Evolutionary conservation across 2,329 filamentous ascomycete species (phyloP).

Genomic region (Tolypocladium cylindrosporum): DNA sequence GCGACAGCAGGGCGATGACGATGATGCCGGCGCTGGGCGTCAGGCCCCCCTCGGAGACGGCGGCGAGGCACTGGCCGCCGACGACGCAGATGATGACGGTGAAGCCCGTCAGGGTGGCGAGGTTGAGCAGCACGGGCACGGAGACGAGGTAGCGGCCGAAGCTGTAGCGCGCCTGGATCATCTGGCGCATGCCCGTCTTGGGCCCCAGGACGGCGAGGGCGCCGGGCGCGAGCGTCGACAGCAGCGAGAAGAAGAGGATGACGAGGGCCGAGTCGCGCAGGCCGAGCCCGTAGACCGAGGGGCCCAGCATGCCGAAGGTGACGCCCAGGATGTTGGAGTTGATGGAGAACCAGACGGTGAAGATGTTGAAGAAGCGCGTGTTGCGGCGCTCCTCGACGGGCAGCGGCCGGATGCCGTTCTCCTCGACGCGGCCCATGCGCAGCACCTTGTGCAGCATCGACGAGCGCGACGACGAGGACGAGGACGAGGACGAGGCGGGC

Average conservation of each 20-base stretch:
- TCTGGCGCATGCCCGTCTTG: constrained; percentile 54
- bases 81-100: constrained; percentile 51
- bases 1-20: constrained; percentile 44
- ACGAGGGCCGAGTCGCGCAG: constrained; percentile 47
- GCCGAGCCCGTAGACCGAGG: constrained; percentile 40
- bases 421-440: constrained; percentile 29
- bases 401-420: constrained; percentile 32
- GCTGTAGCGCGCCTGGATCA: constrained; percentile 54
- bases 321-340: constrained; percentile 42
- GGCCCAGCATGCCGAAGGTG: constrained; percentile 54
- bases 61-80: constrained; percentile 48
- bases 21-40: constrained; percentile 49
- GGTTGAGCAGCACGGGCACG: constrained; percentile 50
- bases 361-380: constrained; percentile 31
- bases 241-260: constrained; percentile 53
- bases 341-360: constrained; percentile 38
- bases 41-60: constrained; percentile 37
- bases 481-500: too few relatives aligned
- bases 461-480: constrained; percentile 3
- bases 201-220: constrained; percentile 49
- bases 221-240: constrained; percentile 43
- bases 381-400: constrained; percentile 29
- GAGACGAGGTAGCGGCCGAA: constrained; percentile 51
- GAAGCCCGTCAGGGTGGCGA: constrained; percentile 54
- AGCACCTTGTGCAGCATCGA: constrained; percentile 21